Evolutionary conservation across 495 filamentous ascomycete species (phyloP), one percentile per base, ranked within the genome.

Genomic region (Pyrenula aspistea): DNA sequence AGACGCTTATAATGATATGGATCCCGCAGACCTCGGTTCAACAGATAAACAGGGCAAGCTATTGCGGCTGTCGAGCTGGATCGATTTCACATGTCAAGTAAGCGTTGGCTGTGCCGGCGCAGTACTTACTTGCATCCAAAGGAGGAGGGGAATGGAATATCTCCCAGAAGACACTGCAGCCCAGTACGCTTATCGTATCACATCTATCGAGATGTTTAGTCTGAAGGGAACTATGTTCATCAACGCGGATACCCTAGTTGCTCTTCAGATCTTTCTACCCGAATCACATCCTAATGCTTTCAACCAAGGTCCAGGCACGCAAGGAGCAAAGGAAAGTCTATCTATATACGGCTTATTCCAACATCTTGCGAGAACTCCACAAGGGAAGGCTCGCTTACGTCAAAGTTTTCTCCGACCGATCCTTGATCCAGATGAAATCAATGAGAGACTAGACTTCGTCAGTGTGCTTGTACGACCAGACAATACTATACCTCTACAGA

Each of bases 391-490:
- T 22, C 81, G 79, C 52, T 76, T 98, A 2, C 83, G 88, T 21
- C 86, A 90, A 62, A 87, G 88, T 60, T 95, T 98, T 59, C 76
- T 96, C 25, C 83, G 87, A 0, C 93, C 93, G 25, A 94, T 78
- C 51, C 73, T 83, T 25, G 76, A 90, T 54, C 61, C 88, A 2
- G 67, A 70, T 15, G 61, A 86, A 2, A 92, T 97, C 57, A 72
- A 76, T n/a, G 78, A 91, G 62, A 81, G 93, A 24, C 84, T 94
- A 49, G 71, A 79, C 21, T 82, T 86, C 2, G 83, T 93, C 55
- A 69, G 73, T 3, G 71, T 85, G 1, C 79, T 97, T 57, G 69
- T 93, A 2, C 76, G 78, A 25, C 80, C 86, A 0, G 83, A 89
- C 8, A 95, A 96, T 65, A 58, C 68, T 20, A 71, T 77, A 25